Percentiles rank a stretch among this genome's conserved stretches.
These are phyloP conservation scores for Plantago rigida DNA, from an alignment of 305 asterid genomes.

Conservation along the genomic window DNA sequence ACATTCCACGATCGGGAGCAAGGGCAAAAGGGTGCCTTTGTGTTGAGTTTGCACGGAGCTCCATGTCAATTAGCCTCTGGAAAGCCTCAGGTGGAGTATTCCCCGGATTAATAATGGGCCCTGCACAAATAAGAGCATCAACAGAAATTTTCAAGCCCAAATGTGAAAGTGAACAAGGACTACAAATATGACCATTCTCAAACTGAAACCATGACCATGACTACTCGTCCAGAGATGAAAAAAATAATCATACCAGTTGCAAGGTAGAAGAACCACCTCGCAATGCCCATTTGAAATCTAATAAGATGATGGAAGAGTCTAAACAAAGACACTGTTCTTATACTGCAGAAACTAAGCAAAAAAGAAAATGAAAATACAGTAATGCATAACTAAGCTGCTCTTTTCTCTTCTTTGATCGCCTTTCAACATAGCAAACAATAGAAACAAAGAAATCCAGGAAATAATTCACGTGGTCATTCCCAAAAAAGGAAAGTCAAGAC, in stretches of 20 bases:
- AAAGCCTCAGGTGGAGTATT: slow-evolving; percentile 65
- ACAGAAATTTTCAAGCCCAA: neutral
- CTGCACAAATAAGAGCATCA: slow-evolving; percentile 17
- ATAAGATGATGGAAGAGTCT: neutral
- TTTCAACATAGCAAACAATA: neutral
- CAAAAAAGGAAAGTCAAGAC: neutral
- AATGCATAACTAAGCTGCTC: neutral
- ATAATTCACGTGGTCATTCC: neutral
- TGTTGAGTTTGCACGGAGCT: slow-evolving; percentile 59
- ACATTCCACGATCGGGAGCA: slow-evolving; percentile 45
- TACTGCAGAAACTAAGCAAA: neutral
- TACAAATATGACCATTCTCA: too few species aligned
- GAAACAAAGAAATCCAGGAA: neutral
- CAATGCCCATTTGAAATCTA: too few species aligned
- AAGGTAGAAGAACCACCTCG: too few species aligned
- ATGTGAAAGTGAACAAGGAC: neutral
- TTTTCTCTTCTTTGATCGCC: neutral
- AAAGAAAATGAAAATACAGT: neutral
- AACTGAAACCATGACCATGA: too few species aligned
- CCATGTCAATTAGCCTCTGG: slow-evolving; percentile 74
- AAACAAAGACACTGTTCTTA: neutral
- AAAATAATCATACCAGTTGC: too few species aligned
- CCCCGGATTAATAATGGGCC: slow-evolving; percentile 27
- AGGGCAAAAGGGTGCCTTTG: slow-evolving; percentile 40
- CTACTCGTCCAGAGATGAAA: too few species aligned